These are phyloP conservation scores for Hirsutella minnesotensis DNA, from an alignment of 2,329 filamentous ascomycete genomes.

Conservation along the genomic window DNA sequence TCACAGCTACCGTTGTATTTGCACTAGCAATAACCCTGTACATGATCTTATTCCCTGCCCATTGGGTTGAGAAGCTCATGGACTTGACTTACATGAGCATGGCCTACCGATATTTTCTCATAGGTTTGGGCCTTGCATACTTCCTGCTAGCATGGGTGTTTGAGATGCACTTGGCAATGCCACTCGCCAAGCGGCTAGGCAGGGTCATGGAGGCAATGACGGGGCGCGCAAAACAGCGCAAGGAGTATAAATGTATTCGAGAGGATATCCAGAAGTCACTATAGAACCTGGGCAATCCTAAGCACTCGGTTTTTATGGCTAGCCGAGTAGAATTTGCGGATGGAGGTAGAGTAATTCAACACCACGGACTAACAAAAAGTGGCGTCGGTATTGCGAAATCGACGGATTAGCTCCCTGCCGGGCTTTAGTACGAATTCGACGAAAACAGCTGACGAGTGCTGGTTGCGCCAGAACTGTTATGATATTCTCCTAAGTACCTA, in stretches of 20 bases:
- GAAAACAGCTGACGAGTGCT: no score
- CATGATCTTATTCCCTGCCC: conserved; percentile 66
- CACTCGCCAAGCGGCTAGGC: conserved; percentile 57
- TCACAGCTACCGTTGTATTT: conserved; percentile 62
- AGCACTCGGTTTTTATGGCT: no score
- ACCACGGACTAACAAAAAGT: no score
- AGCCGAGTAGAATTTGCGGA: no score
- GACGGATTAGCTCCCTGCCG: no score
- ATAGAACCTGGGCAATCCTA: no score
- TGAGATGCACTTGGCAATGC: conserved; percentile 60
- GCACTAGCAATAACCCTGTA: conserved; percentile 59
- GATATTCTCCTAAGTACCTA: no score
- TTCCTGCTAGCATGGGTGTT: conserved; percentile 57
- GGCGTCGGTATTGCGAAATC: no score
- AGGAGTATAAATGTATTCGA: conserved; percentile 73
- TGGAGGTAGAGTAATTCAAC: no score
- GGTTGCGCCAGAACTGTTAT: no score
- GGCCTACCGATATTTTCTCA: conserved; percentile 61
- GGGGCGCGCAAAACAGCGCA: conserved; percentile 60
- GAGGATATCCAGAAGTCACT: conserved; percentile 34
- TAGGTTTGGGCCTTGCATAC: conserved; percentile 58
- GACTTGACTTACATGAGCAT: conserved; percentile 67
- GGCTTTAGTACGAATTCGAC: no score
- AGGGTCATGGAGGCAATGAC: conserved; percentile 44
- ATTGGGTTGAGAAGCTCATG: conserved; percentile 64